Evolutionary conservation across 495 filamentous ascomycete genomes (phyloP).

Genomic region (Talaromyces proteolyticus): DNA sequence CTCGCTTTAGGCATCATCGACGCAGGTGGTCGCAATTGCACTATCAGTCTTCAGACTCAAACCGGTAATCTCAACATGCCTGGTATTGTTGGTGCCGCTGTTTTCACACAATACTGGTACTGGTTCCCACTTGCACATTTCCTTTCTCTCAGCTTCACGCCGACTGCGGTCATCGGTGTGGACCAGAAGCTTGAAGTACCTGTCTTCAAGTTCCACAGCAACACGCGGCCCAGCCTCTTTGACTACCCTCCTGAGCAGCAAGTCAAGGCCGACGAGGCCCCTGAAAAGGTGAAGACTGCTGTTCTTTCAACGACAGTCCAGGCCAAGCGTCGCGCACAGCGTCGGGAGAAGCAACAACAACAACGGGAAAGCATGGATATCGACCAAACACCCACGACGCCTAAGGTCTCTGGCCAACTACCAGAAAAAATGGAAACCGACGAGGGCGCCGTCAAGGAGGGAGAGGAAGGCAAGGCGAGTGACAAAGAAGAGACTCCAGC

Average conservation of each 20-base stretch:
- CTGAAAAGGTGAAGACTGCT: constrained; percentile 90
- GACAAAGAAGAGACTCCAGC: constrained; percentile 49
- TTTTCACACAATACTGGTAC: constrained; percentile 99
- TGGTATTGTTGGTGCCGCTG: constrained; percentile 93
- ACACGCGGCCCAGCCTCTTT: constrained; percentile 89
- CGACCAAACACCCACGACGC: constrained; percentile 69
- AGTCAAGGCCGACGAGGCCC: constrained; percentile 86
- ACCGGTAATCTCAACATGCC: constrained; percentile 98
- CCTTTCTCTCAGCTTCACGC: constrained; percentile 86
- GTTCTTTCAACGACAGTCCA: constrained; percentile 95
- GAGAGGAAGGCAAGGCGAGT: constrained; percentile 57
- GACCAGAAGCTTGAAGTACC: constrained; percentile 91
- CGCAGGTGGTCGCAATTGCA: constrained; percentile 96
- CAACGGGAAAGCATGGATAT: constrained; percentile 84
- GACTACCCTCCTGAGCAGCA: constrained; percentile 97
- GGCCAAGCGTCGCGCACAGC: constrained; percentile 83
- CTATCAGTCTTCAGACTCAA: constrained; percentile 94
- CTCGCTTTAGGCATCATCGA: constrained; percentile 96
- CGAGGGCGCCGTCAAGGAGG: constrained; percentile 54
- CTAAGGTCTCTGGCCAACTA: constrained; percentile 59
- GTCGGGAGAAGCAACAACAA: constrained; percentile 65
- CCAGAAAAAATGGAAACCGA: constrained; percentile 90
- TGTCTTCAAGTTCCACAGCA: constrained; percentile 93
- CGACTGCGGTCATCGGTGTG: constrained; percentile 89
- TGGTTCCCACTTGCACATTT: constrained; percentile 99